Conservation (phyloP, 768 basidiomycete genomes). For the Panellus pusillus region DNA sequence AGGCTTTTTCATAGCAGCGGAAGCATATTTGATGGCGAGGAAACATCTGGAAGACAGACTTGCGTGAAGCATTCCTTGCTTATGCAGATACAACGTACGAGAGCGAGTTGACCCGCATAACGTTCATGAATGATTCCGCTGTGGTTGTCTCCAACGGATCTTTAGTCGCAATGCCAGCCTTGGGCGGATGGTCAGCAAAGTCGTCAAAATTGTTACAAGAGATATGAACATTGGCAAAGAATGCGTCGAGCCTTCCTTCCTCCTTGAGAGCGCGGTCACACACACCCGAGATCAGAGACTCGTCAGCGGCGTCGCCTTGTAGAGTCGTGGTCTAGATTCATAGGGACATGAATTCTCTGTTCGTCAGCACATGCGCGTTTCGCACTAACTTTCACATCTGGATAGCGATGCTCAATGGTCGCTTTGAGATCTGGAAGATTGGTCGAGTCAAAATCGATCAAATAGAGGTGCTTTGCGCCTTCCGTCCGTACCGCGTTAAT, state of each 20-base stretch:
- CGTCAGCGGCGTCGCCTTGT: constrained; percentile 84
- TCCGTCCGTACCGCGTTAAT: constrained; percentile 7
- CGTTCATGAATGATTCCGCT: constrained; percentile 68
- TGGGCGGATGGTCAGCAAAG: not conserved
- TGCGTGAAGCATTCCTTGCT: not conserved
- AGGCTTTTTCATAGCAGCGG: constrained; percentile 73
- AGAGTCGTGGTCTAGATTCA: constrained; percentile 66
- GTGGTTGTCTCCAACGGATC: constrained; percentile 52
- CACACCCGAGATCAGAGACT: constrained; percentile 60
- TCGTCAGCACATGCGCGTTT: not conserved
- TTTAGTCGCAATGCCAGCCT: constrained; percentile 68
- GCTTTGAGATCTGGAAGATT: constrained; percentile 72
- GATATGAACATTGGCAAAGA: constrained; percentile 84
- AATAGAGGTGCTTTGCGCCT: constrained; percentile 79
- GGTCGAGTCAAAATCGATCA: constrained; percentile 65
- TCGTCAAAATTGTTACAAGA: not conserved
- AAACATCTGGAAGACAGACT: constrained; percentile 62
- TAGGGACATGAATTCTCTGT: not conserved
- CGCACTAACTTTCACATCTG: constrained; percentile 74
- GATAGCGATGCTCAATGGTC: constrained; percentile 65
- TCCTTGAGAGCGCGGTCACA: constrained; percentile 76
- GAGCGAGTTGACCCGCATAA: constrained; percentile 72
- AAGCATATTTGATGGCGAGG: constrained; percentile 85
- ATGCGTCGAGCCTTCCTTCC: constrained; percentile 86
- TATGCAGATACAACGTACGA: constrained; percentile 38